Evolutionary conservation across 2,329 filamentous ascomycete genomes (phyloP).

Genomic region (Pochonia chlamydosporia): DNA sequence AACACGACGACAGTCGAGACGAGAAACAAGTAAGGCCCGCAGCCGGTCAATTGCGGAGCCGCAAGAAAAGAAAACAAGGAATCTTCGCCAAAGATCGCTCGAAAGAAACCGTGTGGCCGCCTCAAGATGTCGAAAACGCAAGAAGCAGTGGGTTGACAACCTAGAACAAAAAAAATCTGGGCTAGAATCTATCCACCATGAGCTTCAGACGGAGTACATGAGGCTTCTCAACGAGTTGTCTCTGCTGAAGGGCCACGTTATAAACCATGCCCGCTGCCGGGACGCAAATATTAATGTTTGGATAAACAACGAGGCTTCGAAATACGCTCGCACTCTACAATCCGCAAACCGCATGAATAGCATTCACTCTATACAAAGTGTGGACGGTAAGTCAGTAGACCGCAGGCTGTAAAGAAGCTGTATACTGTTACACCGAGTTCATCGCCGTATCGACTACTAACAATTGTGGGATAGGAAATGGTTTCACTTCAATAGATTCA

Average conservation of each 20-base stretch:
- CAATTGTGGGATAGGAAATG: not conserved
- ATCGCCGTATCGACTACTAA: too few relatives aligned
- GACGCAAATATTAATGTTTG: constrained; percentile 48
- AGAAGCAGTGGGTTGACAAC: constrained; percentile 47
- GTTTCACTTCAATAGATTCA: not conserved
- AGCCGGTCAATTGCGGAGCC: not conserved
- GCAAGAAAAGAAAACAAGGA: not conserved
- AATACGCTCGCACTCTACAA: constrained; percentile 31
- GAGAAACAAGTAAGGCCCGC: not conserved
- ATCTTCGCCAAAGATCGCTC: constrained; percentile 49
- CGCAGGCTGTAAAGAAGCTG: too few relatives aligned
- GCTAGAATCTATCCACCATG: constrained; percentile 37
- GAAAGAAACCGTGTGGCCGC: constrained; percentile 69
- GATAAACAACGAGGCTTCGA: constrained; percentile 46
- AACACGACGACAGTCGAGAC: not conserved
- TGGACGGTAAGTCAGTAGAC: constrained; percentile 1
- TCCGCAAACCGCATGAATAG: not conserved
- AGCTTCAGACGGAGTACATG: constrained; percentile 37
- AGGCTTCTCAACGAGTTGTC: constrained; percentile 38
- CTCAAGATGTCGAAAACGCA: constrained; percentile 68
- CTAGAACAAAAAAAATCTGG: constrained; percentile 39
- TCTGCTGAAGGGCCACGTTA: constrained; percentile 43
- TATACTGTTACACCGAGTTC: too few relatives aligned
- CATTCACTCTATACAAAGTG: constrained; percentile 1
- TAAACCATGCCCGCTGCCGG: constrained; percentile 46